A percentile compares a stretch with the other conserved stretches of the same genome.
Evolutionary conservation across 768 basidiomycete species (phyloP).

Genomic region (Royoungia palumana): DNA sequence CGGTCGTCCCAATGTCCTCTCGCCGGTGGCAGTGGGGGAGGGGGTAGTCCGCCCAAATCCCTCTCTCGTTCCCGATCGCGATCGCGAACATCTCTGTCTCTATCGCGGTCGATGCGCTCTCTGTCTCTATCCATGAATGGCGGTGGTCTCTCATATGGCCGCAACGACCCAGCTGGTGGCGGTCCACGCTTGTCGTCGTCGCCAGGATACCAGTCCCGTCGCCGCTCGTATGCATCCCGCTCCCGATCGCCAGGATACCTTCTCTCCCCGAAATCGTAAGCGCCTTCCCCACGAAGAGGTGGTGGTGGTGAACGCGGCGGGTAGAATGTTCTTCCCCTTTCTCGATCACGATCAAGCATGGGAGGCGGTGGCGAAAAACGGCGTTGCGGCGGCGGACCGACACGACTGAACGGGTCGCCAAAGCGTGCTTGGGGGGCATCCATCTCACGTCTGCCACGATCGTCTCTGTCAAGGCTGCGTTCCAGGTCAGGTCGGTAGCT

Average conservation of each 20-base stretch:
- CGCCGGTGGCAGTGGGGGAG: slow-evolving; percentile 25
- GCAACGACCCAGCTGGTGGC: slow-evolving; percentile 18
- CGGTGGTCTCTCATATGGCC: slow-evolving; percentile 35
- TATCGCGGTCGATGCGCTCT: slow-evolving; percentile 40
- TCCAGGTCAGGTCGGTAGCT: slow-evolving; percentile 41
- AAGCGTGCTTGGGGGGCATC: slow-evolving; percentile 34
- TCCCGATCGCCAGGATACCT: slow-evolving; percentile 29
- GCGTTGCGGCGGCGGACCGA: slow-evolving; percentile 10
- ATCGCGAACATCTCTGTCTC: slow-evolving; percentile 30
- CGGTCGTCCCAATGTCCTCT: slow-evolving; percentile 39
- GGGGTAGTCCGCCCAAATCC: slow-evolving; percentile 5
- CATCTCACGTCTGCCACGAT: slow-evolving; percentile 36
- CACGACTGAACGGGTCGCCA: slow-evolving; percentile 29
- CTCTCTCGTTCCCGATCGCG: slow-evolving; percentile 40
- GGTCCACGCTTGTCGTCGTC: slow-evolving; percentile 40
- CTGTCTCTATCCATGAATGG: slow-evolving; percentile 30
- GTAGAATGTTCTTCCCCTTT: slow-evolving; percentile 29
- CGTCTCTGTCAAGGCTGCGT: slow-evolving; percentile 30
- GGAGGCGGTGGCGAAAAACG: slow-evolving; percentile 29
- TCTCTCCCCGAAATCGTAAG: slow-evolving; percentile 34
- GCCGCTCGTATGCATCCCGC: slow-evolving; percentile 32
- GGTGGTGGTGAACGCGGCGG: slow-evolving; percentile 33
- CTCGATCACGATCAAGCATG: slow-evolving; percentile 34
- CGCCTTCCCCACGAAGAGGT: slow-evolving; percentile 20
- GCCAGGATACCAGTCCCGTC: slow-evolving; percentile 32